Conservation (phyloP, 306 rosid species). For the Abrus pulchellus region DNA sequence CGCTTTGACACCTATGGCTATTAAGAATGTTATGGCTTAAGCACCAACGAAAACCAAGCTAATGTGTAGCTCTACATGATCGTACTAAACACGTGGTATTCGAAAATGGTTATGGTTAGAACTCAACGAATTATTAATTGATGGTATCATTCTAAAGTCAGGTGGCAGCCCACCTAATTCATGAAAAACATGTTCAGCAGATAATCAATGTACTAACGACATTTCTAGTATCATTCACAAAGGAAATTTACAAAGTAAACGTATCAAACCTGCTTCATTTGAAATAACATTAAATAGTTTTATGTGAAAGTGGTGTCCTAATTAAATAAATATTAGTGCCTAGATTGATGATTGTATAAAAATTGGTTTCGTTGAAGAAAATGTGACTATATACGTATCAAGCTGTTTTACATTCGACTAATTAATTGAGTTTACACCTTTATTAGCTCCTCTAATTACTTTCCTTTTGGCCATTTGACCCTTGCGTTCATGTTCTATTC, state of each 20-base stretch:
- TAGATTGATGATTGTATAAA: constrained; percentile 53
- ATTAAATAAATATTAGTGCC: constrained; percentile 43
- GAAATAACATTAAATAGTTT: constrained; percentile 8
- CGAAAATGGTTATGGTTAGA: constrained; percentile 42
- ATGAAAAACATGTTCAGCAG: constrained; percentile 31
- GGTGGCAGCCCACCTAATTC: constrained; percentile 64
- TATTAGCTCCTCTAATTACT: background rate
- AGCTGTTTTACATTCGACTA: constrained; percentile 33
- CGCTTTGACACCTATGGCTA: background rate
- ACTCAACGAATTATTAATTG: constrained; percentile 32
- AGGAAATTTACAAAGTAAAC: constrained; percentile 34
- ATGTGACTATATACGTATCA: background rate
- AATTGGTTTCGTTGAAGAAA: constrained; percentile 28
- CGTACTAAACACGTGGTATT: constrained; percentile 6
- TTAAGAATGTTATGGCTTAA: constrained; percentile 10
- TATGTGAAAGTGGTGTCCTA: constrained; percentile 18
- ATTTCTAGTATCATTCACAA: constrained; percentile 18
- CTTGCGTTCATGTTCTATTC: constrained; percentile 20
- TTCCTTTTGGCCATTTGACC: constrained; percentile 2
- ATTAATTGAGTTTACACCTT: constrained; percentile 19
- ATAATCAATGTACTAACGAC: constrained; percentile 4
- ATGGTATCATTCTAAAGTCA: constrained; percentile 48
- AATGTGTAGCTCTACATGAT: constrained; percentile 1
- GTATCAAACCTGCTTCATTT: constrained; percentile 62
- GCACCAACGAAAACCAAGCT: background rate